Base-by-base conservation (phyloP, 2,329 filamentous ascomycete species). In the Macrophomina tecta region DNA sequence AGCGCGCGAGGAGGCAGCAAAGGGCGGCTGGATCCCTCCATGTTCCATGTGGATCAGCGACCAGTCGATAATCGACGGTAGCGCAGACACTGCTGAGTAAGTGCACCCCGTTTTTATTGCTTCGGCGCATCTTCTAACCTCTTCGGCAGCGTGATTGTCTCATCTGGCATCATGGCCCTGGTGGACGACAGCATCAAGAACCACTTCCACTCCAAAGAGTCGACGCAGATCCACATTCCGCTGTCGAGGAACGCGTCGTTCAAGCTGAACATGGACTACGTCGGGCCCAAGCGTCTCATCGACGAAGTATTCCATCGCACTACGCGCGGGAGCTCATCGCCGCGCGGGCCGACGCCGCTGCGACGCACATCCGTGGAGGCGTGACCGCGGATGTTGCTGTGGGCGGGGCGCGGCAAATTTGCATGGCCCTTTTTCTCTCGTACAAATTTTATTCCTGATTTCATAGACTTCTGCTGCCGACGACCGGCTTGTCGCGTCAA, bases 21-120 rank as follows among this genome's bases (percentile, higher is more conserved):
- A 91, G 70, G 94, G 94, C 61, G 92, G 92, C 66, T 98, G 94
- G 93, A 85, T 98, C 30, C 91, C 93, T 65, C 93, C 93, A 5
- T 96, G 91, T 76, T 92, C 91, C 73, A 90, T 98, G 88, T 94
- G 92, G 88, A 92, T 98, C 76, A 92, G 87, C 72, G 92, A 97
- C 77, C 81, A 87, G 68, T 84, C 83, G 16, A 84, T 95, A 68
- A 84, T 95, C 70, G 82, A 86, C 38, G 89, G 87, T 71, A 82
- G 87, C 76, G 91, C 90, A 60, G 94, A 97, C 76, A 88, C 96
- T 74, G 92, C 93, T 69, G 94, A 97, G 93, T 96, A 88, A 86
- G 88, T 86, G 56, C 58, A 45, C 62, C 32, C 52, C 4, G 7
- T 45, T 46, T 52, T 18, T 42, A 40, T 58, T 64, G 61, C 61